Percentiles rank a stretch among this genome's conserved stretches.
Conservation (phyloP, 1,284 basidiomycete species). For the Caloboletus inedulis region DNA sequence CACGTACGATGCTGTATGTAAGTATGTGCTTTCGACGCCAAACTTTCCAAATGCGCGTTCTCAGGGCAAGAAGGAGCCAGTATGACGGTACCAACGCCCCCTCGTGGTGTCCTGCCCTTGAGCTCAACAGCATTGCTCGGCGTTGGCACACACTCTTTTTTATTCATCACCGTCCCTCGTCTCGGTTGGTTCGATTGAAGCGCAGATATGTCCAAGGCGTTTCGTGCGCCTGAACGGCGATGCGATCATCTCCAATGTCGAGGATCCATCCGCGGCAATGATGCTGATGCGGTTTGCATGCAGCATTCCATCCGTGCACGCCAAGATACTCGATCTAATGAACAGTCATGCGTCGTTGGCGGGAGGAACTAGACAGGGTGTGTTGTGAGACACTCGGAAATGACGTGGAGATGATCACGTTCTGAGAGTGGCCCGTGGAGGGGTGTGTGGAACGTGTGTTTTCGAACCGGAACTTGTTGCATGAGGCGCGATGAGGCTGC, state of each 20-base stretch:
- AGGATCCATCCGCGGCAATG: constrained; percentile 10
- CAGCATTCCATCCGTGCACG: constrained; percentile 9
- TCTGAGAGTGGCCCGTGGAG: constrained; percentile 12
- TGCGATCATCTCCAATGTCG: constrained; percentile 7
- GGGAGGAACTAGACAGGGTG: constrained; percentile 11
- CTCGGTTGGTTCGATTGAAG: constrained; percentile 2
- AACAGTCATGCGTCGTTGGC: constrained; percentile 4
- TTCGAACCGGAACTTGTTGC: constrained; percentile 30
- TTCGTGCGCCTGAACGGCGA: constrained; percentile 7
- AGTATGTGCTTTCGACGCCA: constrained; percentile 24
- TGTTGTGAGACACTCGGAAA: constrained; percentile 19
- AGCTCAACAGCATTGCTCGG: constrained; percentile 9
- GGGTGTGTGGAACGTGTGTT: constrained; percentile 22
- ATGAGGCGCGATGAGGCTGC: constrained; percentile 23
- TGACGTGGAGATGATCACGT: constrained; percentile 21
- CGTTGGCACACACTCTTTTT: constrained; percentile 5
- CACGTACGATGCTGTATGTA: constrained; percentile 2
- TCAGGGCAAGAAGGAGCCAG: constrained; percentile 8
- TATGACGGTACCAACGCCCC: constrained; percentile 5
- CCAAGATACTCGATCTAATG: constrained; percentile 9
- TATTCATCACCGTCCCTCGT: constrained; percentile 11
- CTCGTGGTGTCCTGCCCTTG: constrained; percentile 31
- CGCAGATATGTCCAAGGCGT: constrained; percentile 4
- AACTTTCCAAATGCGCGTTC: constrained; percentile 27
- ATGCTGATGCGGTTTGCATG: constrained; percentile 1